Base-by-base conservation (phyloP, 73 alveolate species). In the Blepharisma stoltei region DNA sequence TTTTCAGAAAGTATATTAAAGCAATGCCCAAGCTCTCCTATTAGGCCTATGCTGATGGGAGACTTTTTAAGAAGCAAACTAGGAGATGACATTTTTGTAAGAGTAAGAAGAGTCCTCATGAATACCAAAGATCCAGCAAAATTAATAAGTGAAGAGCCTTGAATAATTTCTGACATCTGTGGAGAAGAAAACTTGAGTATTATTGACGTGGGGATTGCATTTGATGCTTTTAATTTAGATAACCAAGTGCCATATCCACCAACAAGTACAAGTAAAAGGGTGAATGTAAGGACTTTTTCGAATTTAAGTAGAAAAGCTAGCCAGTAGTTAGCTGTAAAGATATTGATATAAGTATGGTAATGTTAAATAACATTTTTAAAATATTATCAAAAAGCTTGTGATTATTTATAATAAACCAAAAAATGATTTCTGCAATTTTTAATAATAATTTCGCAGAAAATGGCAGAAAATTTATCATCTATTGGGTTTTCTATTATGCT, bases 191-290 rank as follows among this genome's bases (percentile, higher is more conserved):
- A 69, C 4, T 43, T 69, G 14, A 44, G 67, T n/a, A 69, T 69
- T n/a, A 69, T 69, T 46, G 79, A 69, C 5, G 79, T 69, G 79
- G 79, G 79, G 41, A 69, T 69, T 43, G 60, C 55, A 9, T 69
- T 18, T 69, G 45, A 46, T 38, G 79, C 65, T 23, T 69, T 69
- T 69, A 69, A 69, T 69, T 32, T 32, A 32, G 73, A n/a, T 8
- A 60, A 60, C 23, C 14, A 60, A 60, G 73, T 60, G n/a, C 37
- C 73, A 14, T 60, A 20, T 60, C 41, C 41, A 32, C 41, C 41
- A 32, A 32, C 41, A 32, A 32, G 41, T 3, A 32, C 41, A 32
- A 32, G 41, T 3, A 32, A 32, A 32, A 32, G 41, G 41, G 41
- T 32, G 41, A 32, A 32, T 32, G 41, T 32, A 32, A 32, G 41